Evolutionary conservation across 345 rosid genomes (phyloP).

Genomic region (Gossypium rotundifolium): DNA sequence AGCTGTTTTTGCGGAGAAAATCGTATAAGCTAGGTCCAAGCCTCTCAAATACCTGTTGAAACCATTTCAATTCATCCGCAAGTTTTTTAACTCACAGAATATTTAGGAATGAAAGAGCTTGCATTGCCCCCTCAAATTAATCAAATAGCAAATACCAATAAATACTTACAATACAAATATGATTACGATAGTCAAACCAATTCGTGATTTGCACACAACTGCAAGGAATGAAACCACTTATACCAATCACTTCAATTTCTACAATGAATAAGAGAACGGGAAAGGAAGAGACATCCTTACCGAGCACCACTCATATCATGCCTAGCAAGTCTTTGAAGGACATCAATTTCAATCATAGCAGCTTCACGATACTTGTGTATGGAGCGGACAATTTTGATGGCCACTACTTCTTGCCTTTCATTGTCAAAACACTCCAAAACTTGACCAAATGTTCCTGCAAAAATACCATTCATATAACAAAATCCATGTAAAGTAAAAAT

Average conservation of each 20-base stretch:
- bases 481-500: neutral
- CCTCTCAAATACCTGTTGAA: slow-evolving; percentile 99
- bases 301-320: slow-evolving; percentile 65
- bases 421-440: slow-evolving; percentile 84
- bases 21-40: slow-evolving; percentile 99
- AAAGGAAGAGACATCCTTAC: slow-evolving; percentile 38
- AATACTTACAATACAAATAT: slow-evolving; percentile 99
- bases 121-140: slow-evolving; percentile 38
- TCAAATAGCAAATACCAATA: slow-evolving; percentile 49
- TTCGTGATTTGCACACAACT: slow-evolving; percentile 99
- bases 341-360: slow-evolving; percentile 83
- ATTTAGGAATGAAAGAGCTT: slow-evolving; percentile 28
- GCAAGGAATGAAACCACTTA: slow-evolving; percentile 82
- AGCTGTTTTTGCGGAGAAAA: slow-evolving; percentile 98
- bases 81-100: slow-evolving; percentile 68
- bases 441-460: slow-evolving; percentile 76
- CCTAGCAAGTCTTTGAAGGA: slow-evolving; percentile 72
- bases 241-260: slow-evolving; percentile 33
- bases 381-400: slow-evolving; percentile 78
- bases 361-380: slow-evolving; percentile 82
- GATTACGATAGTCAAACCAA: slow-evolving; percentile 99
- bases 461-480: slow-evolving; percentile 5
- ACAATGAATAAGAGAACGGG: slow-evolving; percentile 12
- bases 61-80: slow-evolving; percentile 81
- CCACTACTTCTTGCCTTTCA: slow-evolving; percentile 72